A percentile compares a stretch with the other conserved stretches of the same genome.
These are phyloP conservation scores for Triangularia verruculosa DNA, from an alignment of 2,329 filamentous ascomycete species.

Conservation along the genomic window DNA sequence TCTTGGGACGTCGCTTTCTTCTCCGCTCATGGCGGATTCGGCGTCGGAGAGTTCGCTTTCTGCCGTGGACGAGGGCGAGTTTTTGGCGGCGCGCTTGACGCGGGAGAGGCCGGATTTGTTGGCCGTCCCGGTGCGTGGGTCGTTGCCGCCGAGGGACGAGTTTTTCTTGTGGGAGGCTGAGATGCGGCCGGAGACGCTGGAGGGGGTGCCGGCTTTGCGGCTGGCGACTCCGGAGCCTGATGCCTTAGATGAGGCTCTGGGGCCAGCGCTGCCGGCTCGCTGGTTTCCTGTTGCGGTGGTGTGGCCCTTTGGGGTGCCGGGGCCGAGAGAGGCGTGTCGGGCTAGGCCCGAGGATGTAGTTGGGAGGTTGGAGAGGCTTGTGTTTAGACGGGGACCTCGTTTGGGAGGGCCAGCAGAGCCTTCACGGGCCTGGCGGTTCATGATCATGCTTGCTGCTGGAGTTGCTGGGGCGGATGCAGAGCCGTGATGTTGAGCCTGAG, in stretches of 20 bases:
- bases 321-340: constrained; percentile 60
- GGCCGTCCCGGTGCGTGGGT: constrained; percentile 24
- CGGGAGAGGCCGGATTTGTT: constrained; percentile 62
- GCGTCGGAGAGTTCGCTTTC: constrained; percentile 66
- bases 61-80: constrained; percentile 60
- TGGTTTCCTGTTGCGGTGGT: constrained; percentile 30
- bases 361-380: constrained; percentile 46
- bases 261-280: constrained; percentile 57
- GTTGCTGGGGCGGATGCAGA: constrained; percentile 58
- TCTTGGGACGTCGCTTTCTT: constrained; percentile 45
- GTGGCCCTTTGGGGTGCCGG: constrained; percentile 56
- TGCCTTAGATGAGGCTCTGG: constrained; percentile 50
- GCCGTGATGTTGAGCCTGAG: constrained; percentile 47
- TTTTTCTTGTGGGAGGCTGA: constrained; percentile 45
- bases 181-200: constrained; percentile 34
- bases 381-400: constrained; percentile 49
- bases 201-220: constrained; percentile 48
- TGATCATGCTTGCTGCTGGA: constrained; percentile 58
- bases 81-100: constrained; percentile 59
- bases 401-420: constrained; percentile 59
- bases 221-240: constrained; percentile 35
- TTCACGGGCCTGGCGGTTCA: constrained; percentile 56
- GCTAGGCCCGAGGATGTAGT: constrained; percentile 57
- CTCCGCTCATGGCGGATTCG: constrained; percentile 50
- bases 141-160: constrained; percentile 30